Evolutionary conservation across 2,329 filamentous ascomycete species (phyloP).

Genomic region (Lomentospora prolificans): DNA sequence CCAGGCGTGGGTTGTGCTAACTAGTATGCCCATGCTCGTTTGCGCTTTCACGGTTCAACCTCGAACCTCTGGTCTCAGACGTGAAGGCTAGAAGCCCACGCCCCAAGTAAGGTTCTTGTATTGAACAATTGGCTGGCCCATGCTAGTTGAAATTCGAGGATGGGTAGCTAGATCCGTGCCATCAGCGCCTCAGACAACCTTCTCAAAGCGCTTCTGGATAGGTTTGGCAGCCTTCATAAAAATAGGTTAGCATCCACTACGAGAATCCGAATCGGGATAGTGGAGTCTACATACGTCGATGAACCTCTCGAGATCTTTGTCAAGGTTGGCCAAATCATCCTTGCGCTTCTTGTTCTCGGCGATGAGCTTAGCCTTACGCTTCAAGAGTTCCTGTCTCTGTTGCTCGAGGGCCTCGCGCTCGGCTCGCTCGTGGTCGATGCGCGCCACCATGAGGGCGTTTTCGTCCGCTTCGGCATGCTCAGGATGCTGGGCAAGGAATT

Average conservation of each 20-base stretch:
- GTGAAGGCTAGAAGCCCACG: too few relatives aligned
- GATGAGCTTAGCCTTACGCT: slow-evolving; percentile 52
- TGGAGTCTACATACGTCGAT: slow-evolving; percentile 59
- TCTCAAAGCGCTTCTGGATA: slow-evolving; percentile 78
- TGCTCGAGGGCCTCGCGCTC: slow-evolving; percentile 81
- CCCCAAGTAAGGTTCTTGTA: too few relatives aligned
- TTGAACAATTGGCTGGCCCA: too few relatives aligned
- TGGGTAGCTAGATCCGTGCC: background rate
- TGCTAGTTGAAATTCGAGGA: background rate
- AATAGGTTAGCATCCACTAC: slow-evolving; percentile 13
- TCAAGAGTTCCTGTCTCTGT: slow-evolving; percentile 66
- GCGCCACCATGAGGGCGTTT: slow-evolving; percentile 75
- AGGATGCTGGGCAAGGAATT: slow-evolving; percentile 69
- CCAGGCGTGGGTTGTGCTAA: too few relatives aligned
- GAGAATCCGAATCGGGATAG: background rate
- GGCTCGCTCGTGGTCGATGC: slow-evolving; percentile 81
- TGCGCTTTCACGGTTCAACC: too few relatives aligned
- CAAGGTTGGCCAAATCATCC: slow-evolving; percentile 82
- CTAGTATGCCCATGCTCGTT: too few relatives aligned
- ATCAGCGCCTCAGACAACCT: slow-evolving; percentile 38
- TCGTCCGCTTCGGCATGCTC: slow-evolving; percentile 64
- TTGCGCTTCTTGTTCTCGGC: slow-evolving; percentile 82
- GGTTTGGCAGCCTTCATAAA: slow-evolving; percentile 65
- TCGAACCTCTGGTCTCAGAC: background rate
- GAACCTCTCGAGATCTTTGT: slow-evolving; percentile 87